phyloP scores from a whole-genome alignment of 441 rosid genomes.

The Viola pubescens region DNA sequence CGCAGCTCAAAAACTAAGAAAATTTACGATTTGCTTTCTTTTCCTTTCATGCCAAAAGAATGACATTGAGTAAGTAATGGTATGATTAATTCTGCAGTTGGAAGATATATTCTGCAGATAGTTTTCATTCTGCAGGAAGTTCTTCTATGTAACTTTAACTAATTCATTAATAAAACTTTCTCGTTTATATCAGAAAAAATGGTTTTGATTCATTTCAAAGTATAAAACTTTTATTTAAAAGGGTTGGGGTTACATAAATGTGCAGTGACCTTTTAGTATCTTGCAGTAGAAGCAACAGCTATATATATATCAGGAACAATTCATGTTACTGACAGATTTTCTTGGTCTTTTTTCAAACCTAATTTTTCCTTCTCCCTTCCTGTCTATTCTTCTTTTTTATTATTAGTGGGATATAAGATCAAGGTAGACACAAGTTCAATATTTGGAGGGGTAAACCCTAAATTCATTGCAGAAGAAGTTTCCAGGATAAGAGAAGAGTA shows the following conservation, averaged over 20 bases:
- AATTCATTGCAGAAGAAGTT: conserved; percentile 32
- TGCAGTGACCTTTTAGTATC: background rate
- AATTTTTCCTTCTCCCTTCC: background rate
- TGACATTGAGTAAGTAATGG: background rate
- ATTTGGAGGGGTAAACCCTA: conserved; percentile 32
- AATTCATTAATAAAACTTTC: too few relatives aligned
- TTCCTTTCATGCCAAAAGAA: background rate
- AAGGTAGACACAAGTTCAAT: conserved; percentile 37
- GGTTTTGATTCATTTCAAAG: too few relatives aligned
- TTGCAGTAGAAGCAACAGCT: background rate
- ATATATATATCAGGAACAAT: background rate
- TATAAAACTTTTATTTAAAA: too few relatives aligned
- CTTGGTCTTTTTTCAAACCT: too few relatives aligned
- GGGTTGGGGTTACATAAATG: background rate
- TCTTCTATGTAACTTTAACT: too few relatives aligned
- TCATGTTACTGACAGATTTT: background rate
- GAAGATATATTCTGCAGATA: too few relatives aligned
- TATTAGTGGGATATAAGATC: conserved; percentile 46
- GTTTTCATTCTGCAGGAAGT: too few relatives aligned
- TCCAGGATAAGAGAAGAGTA: conserved; percentile 36
- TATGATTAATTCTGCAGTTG: background rate
- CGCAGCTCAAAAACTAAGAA: conserved; percentile 25
- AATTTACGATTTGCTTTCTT: conserved; percentile 7
- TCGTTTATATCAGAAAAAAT: too few relatives aligned
- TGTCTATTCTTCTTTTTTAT: background rate